A percentile compares a stretch with the other conserved stretches of the same genome.
Evolutionary conservation across 768 basidiomycete species (phyloP).

Genomic region (Floccularia luteovirens): DNA sequence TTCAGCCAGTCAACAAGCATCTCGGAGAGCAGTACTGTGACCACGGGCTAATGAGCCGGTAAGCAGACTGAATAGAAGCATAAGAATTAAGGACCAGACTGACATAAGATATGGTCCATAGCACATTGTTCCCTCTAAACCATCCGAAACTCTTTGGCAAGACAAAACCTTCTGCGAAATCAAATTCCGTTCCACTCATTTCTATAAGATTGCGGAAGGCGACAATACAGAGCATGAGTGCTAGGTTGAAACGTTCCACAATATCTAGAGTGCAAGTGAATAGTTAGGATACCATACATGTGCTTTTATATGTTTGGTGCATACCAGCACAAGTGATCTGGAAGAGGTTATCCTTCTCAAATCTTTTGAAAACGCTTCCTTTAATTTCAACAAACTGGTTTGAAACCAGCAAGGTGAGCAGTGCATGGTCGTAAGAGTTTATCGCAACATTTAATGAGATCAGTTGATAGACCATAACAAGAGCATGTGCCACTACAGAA

Average conservation of each 20-base stretch:
- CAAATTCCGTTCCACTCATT: slow-evolving; percentile 83
- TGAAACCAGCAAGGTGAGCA: slow-evolving; percentile 88
- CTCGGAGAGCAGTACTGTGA: slow-evolving; percentile 88
- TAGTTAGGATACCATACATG: not conserved
- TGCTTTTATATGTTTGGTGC: too few species aligned
- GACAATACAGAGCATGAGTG: slow-evolving; percentile 85
- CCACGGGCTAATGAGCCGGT: slow-evolving; percentile 57
- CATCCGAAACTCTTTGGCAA: slow-evolving; percentile 82
- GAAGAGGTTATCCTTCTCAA: slow-evolving; percentile 97
- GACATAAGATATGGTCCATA: slow-evolving; percentile 90
- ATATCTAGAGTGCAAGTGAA: slow-evolving; percentile 55
- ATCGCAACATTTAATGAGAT: slow-evolving; percentile 95
- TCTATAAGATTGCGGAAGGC: slow-evolving; percentile 95
- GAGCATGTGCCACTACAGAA: slow-evolving; percentile 67
- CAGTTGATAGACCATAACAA: slow-evolving; percentile 96
- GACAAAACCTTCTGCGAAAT: slow-evolving; percentile 63
- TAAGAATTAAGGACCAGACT: slow-evolving; percentile 15
- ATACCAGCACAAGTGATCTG: slow-evolving; percentile 96
- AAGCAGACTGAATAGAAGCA: not conserved
- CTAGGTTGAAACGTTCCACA: slow-evolving; percentile 91
- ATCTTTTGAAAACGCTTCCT: slow-evolving; percentile 98
- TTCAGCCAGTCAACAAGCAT: slow-evolving; percentile 98
- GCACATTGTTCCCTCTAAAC: slow-evolving; percentile 69
- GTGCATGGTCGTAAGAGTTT: slow-evolving; percentile 95
- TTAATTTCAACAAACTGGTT: slow-evolving; percentile 99